Evolutionary conservation across 768 basidiomycete genomes (phyloP), one percentile per base, ranked within the genome.

Genomic region (Kwoniella sp.): DNA sequence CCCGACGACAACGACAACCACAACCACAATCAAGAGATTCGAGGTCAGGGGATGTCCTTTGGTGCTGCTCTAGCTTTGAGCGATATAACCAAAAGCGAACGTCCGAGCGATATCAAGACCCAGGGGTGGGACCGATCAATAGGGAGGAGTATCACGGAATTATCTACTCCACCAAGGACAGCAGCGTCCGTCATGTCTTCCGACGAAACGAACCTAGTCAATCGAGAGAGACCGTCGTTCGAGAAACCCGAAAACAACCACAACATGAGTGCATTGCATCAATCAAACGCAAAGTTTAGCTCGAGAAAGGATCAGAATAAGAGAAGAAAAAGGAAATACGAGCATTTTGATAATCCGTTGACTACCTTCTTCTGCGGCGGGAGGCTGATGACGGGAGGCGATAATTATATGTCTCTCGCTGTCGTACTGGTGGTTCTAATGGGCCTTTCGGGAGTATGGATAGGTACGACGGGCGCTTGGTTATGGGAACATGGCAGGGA

Each of bases 391-490:
- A 90, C 89, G 0, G 92, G 93, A 7, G 91, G 91, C 1, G 95
- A 97, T 80, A 85, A 86, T 21, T 88, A 89, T 0, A 87, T 86
- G 83, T 91, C 94, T 4, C 91, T 98, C 68, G 71, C 91, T 1
- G 84, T 83, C 0, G 85, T 85, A 7, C 81, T 94, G 53, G 74
- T 78, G 0, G 58, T 95, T 22, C 81, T 88, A 26, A 74, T 92
- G 25, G 83, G 83, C 1, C 83, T 97, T 50, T 82, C 90, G 1
- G 91, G 87, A 0, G 80, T 89, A 9, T 99, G 91, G 90, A 86
- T 96, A 67, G 90, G 87, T 10, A 91, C 91, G 25, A 93, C 92
- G 0, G 89, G 88, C 50, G 86, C 88, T 19, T 95, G 88, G 86
- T 88, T 94, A 85, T 97, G 94, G 93, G 81, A 82, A 37, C 83